These are phyloP conservation scores for Stagonosporopsis chrysanthemi DNA, from an alignment of 2,329 filamentous ascomycete species.

Conservation along the genomic window DNA sequence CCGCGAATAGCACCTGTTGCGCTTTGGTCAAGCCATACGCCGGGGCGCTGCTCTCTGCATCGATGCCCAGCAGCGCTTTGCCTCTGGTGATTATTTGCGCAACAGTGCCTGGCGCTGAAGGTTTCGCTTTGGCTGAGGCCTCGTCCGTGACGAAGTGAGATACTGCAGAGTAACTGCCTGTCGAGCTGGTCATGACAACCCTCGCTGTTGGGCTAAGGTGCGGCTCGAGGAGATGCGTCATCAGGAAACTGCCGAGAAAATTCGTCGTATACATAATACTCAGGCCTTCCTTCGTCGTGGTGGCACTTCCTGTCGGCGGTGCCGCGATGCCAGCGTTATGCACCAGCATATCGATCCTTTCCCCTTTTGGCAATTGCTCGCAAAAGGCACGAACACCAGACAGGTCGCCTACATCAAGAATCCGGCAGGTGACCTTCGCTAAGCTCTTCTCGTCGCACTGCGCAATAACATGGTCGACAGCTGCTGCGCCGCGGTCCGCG, in stretches of 20 bases:
- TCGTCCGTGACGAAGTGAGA: background rate
- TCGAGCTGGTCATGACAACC: constrained; percentile 26
- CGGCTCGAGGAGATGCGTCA: constrained; percentile 23
- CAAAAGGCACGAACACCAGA: constrained; percentile 25
- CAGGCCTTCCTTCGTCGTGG: constrained; percentile 13
- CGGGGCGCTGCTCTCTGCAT: background rate
- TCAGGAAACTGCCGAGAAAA: constrained; percentile 25
- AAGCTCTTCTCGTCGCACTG: constrained; percentile 2
- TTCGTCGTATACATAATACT: constrained; percentile 24
- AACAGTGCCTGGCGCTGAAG: background rate
- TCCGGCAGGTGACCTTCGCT: constrained; percentile 16
- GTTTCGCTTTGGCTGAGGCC: background rate
- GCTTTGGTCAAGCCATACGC: constrained; percentile 22
- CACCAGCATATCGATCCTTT: constrained; percentile 25
- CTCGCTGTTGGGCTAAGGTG: constrained; percentile 11
- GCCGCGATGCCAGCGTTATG: constrained; percentile 28
- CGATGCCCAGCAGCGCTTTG: background rate
- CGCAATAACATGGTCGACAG: constrained; percentile 13
- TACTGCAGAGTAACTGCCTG: constrained; percentile 15
- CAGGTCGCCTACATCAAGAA: constrained; percentile 21
- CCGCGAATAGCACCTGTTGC: constrained; percentile 24
- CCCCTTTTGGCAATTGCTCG: constrained; percentile 12
- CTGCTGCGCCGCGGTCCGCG: constrained; percentile 19
- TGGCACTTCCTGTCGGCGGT: background rate
- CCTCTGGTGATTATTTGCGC: background rate